A percentile compares a stretch with the other conserved stretches of the same genome.
phyloP scores from a whole-genome alignment of 805 yeast species.

The Candida anglica region DNA sequence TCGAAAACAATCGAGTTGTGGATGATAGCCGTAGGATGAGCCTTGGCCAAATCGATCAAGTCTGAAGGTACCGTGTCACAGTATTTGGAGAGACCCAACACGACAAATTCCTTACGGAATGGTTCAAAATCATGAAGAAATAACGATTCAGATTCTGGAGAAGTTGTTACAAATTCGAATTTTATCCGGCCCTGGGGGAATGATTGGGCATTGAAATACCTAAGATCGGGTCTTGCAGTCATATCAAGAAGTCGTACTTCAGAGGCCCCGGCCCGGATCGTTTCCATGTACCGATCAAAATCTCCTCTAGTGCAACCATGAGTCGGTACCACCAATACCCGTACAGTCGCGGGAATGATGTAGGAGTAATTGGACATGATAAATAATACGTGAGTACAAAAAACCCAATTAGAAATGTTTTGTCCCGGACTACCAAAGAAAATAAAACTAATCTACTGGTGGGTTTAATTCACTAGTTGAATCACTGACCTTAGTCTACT shows the following conservation, averaged over 20 bases:
- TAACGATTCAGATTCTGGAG: slow-evolving; percentile 52
- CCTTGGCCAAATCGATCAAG: slow-evolving; percentile 22
- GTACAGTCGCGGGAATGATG: slow-evolving; percentile 63
- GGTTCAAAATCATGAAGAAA: slow-evolving; percentile 89
- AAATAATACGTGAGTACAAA: no score
- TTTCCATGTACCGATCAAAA: slow-evolving; percentile 40
- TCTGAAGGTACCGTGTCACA: slow-evolving; percentile 5
- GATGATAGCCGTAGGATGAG: slow-evolving; percentile 49
- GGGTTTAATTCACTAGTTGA: no score
- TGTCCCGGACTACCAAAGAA: no score
- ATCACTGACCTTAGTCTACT: no score
- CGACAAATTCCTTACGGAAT: slow-evolving; percentile 69
- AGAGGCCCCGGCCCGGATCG: slow-evolving; percentile 40
- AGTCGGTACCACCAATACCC: slow-evolving; percentile 65
- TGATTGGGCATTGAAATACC: slow-evolving; percentile 75
- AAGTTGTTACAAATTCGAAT: slow-evolving; percentile 48
- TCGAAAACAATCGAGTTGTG: slow-evolving; percentile 56
- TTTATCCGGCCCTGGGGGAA: slow-evolving; percentile 75
- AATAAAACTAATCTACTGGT: no score
- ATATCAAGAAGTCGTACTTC: slow-evolving; percentile 77
- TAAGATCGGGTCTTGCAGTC: slow-evolving; percentile 48
- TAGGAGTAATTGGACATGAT: no score
- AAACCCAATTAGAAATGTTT: no score
- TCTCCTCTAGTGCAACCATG: slow-evolving; percentile 42
- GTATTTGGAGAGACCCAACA: slow-evolving; percentile 42